Evolutionary conservation across 306 rosid genomes (phyloP).

Genomic region (Lathyrus oleraceus): DNA sequence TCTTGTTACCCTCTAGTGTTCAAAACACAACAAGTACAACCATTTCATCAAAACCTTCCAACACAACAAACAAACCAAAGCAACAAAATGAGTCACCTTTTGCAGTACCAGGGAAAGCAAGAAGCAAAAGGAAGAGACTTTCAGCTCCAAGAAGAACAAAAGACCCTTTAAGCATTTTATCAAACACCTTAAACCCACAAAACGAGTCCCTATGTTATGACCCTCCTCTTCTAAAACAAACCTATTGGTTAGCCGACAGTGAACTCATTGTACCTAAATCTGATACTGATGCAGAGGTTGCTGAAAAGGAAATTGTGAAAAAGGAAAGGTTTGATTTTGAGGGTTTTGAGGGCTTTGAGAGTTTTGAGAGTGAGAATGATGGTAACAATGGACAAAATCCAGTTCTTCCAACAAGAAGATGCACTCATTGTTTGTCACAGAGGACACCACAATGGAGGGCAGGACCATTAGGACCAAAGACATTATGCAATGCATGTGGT

Average conservation of each 20-base stretch:
- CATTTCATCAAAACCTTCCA: conserved; percentile 46
- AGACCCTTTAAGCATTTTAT: conserved; percentile 46
- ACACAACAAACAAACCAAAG: conserved; percentile 23
- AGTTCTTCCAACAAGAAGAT: conserved; percentile 52
- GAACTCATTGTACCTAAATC: conserved; percentile 51
- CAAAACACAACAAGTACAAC: conserved; percentile 24
- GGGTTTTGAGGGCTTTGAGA: background rate
- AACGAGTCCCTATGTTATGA: conserved; percentile 44
- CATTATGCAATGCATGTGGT: conserved; percentile 50
- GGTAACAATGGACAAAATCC: conserved; percentile 35
- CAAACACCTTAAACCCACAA: conserved; percentile 41
- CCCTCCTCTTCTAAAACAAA: conserved; percentile 63
- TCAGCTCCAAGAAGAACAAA: conserved; percentile 45
- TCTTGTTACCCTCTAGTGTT: conserved; percentile 42
- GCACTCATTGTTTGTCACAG: conserved; percentile 43
- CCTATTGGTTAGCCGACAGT: conserved; percentile 70
- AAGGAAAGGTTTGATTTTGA: background rate
- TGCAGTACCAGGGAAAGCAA: conserved; percentile 64
- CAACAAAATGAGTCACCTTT: conserved; percentile 34
- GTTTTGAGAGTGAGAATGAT: conserved; percentile 18
- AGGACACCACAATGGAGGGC: conserved; percentile 50
- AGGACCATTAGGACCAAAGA: conserved; percentile 47
- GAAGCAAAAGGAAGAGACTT: conserved; percentile 73
- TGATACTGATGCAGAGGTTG: background rate
- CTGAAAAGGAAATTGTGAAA: background rate